Base-by-base conservation (phyloP, 345 rosid genomes). In the Syzygium aqueum region DNA sequence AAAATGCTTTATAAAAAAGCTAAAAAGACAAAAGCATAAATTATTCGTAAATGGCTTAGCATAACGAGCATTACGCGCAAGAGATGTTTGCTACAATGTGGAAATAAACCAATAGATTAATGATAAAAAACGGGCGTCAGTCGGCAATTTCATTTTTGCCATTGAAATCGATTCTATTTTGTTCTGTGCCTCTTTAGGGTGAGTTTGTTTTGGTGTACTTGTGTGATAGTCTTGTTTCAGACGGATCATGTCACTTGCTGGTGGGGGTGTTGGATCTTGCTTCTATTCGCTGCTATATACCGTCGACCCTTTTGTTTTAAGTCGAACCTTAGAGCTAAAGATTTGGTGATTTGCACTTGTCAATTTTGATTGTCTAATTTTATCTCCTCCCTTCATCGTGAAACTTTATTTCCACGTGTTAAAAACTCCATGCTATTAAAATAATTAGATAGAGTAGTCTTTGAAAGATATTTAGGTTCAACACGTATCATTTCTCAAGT, bases 401-500 rank as follows among this genome's bases (percentile, higher is more conserved):
- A 59, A 25, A 59, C 2, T 25, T 12, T 0, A 12, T 59, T 27
- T 59, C 3, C 30, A 12, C 15, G 12, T 59, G 28, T 59, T 59
- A 27, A 59, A 59, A 59, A 27, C 30, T 27, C 30, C 67, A 5
- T 15, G 11, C 7, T 59, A 5, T 27, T 2, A 59, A 59, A 57
- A 59, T 59, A 59, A 27, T 27, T 59, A 12, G 67, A 59, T 0
- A 27, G 7, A 25, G 65, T 59, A 28, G 28, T 11, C 10, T 27
- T 59, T 5, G 65, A 11, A 15, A 0, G 28, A 2, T 59, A 59
- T 59, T 25, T 12, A 16, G 13, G 12, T 59, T 59, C 6, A 59
- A 59, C 0, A 0, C 30, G 5, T 27, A 27, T 27, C 0, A 59
- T 11, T 59, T 27, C 28, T 25, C 30, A 2, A 59, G n/a, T 59